phyloP scores from a whole-genome alignment of 192 early-diverging fungal species.

The Coemansia reversa region DNA sequence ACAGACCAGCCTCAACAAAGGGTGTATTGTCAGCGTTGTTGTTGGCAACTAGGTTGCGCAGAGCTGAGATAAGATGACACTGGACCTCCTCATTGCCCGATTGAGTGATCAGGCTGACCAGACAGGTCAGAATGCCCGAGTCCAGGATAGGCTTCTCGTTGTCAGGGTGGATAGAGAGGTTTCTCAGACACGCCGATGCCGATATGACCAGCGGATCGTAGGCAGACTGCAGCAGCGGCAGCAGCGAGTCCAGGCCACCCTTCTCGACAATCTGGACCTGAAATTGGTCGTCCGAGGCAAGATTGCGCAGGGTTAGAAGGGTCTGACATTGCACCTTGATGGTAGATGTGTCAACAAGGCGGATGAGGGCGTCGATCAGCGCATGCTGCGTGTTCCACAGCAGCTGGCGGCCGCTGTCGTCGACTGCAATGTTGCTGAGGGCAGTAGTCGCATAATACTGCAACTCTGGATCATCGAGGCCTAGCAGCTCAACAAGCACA shows the following conservation, averaged over 20 bases:
- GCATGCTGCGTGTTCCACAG: conserved; percentile 70
- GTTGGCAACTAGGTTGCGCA: conserved; percentile 80
- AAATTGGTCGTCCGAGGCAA: conserved; percentile 80
- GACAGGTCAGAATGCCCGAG: conserved; percentile 67
- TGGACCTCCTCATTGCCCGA: conserved; percentile 78
- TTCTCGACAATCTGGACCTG: conserved; percentile 77
- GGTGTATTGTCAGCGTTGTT: conserved; percentile 70
- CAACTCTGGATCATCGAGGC: conserved; percentile 76
- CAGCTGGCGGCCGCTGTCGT: conserved; percentile 64
- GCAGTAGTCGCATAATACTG: conserved; percentile 91
- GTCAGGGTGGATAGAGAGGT: conserved; percentile 82
- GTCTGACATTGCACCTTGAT: conserved; percentile 87
- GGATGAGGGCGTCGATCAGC: conserved; percentile 74
- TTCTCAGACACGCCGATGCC: conserved; percentile 84
- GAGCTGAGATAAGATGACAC: conserved; percentile 81
- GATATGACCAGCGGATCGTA: conserved; percentile 76
- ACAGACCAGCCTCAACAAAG: conserved; percentile 73
- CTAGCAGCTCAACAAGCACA: conserved; percentile 73
- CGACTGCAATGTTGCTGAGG: conserved; percentile 87
- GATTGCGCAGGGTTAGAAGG: conserved; percentile 80
- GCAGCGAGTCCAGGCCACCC: conserved; percentile 71
- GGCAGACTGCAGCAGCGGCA: conserved; percentile 71
- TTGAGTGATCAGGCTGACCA: conserved; percentile 40
- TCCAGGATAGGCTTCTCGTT: conserved; percentile 85
- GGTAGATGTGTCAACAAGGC: conserved; percentile 72